phyloP scores from a whole-genome alignment of 495 filamentous ascomycete genomes.

The Hypoxylon cercidicola region DNA sequence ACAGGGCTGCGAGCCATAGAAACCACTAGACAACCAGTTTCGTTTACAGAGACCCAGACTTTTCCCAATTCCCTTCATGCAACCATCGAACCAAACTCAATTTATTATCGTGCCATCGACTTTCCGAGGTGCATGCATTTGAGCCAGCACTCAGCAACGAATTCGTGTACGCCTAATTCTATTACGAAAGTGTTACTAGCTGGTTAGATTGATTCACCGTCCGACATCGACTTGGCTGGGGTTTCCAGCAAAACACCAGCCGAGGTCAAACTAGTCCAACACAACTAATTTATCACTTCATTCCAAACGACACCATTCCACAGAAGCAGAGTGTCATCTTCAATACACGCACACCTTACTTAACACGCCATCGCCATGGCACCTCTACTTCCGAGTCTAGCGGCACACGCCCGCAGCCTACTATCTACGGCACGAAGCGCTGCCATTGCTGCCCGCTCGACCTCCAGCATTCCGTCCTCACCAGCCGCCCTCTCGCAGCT shows the following conservation, averaged over 20 bases:
- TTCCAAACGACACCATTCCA: conserved; percentile 19
- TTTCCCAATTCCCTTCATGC: conserved; percentile 3
- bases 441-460: conserved; percentile 23
- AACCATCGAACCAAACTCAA: conserved; percentile 11
- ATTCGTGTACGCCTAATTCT: no score
- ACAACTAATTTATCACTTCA: conserved; percentile 1
- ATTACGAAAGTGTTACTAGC: neutral
- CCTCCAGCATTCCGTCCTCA: conserved; percentile 15
- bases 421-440: conserved; percentile 36
- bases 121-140: conserved; percentile 20
- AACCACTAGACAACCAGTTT: conserved; percentile 39
- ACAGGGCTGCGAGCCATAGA: conserved; percentile 34
- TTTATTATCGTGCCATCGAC: conserved; percentile 15
- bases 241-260: conserved; percentile 39
- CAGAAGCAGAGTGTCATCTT: conserved; percentile 3
- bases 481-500: conserved; percentile 32
- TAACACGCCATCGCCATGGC: conserved; percentile 33
- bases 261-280: conserved; percentile 5
- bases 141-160: conserved; percentile 10
- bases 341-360: conserved; percentile 9
- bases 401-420: conserved; percentile 42
- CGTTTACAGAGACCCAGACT: conserved; percentile 6
- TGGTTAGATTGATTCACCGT: conserved; percentile 6
- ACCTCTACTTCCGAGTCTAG: conserved; percentile 41
- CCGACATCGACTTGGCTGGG: conserved; percentile 36